Evolutionary conservation across 371 early-diverging fungal species (phyloP), one percentile per base, ranked within the genome.

Genomic region (Haplosporangium sp.): DNA sequence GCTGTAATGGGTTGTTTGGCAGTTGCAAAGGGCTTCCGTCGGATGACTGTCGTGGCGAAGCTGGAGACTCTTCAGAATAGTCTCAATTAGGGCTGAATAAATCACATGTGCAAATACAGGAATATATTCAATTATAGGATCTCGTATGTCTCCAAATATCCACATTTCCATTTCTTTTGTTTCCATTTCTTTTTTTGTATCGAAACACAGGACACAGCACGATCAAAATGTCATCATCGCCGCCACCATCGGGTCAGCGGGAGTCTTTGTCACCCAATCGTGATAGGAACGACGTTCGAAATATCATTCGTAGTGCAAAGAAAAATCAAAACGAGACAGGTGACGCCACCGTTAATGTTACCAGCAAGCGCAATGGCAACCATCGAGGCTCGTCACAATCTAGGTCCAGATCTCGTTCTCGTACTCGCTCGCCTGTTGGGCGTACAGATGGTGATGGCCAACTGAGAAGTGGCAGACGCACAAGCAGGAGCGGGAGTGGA

Each of bases 1-100:
- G 65, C 56, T 16, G 11, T 79, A 37, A 40, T 43, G 8, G 62
- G 59, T 12, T 68, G 69, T 20, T 40, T 68, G 6, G n/a, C 52
- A 2, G 21, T 79, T 14, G 80, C 80, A 1, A 65, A 61, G 21
- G 73, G 73, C 13, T n/a, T 79, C 55, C 73, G 80, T n/a, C 68
- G 73, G 7, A 37, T 12, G 5, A 53, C 66, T n/a, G 67, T 72
- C 6, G 80, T 58, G 18, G 18, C 59, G 6, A 54, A 48, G 10
- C 55, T 76, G 13, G 71, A 75, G 48, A 18, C 50, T 4, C 29
- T 18, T 18, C 50, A 9, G 20, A 18, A 20, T 21, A 9, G 20
- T 50, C 20, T 9, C 16, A 50, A 50, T 18, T 5, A 5, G 18
- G 51, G 0, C 14, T 18, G 21, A 40, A 20, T 2, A 62, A 66